Base-by-base conservation (phyloP, 257 asterid species). In the Striga asiatica region DNA sequence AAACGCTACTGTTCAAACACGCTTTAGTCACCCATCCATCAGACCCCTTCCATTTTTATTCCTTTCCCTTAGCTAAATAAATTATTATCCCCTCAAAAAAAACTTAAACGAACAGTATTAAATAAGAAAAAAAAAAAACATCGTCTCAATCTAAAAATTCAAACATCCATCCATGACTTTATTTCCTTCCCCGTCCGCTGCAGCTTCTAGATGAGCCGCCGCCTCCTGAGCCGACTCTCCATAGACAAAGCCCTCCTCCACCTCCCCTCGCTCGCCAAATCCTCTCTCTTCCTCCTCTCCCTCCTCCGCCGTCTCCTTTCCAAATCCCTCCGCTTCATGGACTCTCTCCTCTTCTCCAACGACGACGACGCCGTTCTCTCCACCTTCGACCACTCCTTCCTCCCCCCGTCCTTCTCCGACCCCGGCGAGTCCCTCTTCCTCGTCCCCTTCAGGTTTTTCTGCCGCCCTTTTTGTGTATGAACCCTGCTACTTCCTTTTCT, bases 191-290 rank as follows among this genome's bases (percentile, higher is more conserved):
- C n/a, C n/a, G n/a, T n/a, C n/a, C n/a, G n/a, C n/a, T n/a, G n/a
- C n/a, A n/a, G n/a, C n/a, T n/a, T 55, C 65, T 54, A 48, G 71
- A 73, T 77, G 88, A 77, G 62, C 74, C 69, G 62, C 74, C 69
- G 52, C 35, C 57, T 70, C 62, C 56, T 59, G 62, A 66, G 63
- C 63, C 76, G 71, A 68, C 64, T 66, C 56, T 61, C 67, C 58
- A 49, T 58, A 43, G 50, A 43, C 21, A 43, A 43, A 43, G 50
- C 23, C 32, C 65, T 35, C 7, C 62, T 6, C 66, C 68, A 55
- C 22, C 54, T 66, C 14, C 70, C 76, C 29, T 37, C 66, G 5
- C 50, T 61, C 76, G 55, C 8, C 54, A 52, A 68, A 61, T 54
- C 75, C 20, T 5, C 59, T 23, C 22, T 29, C 71, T 65, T 59